Base-by-base conservation (phyloP, 2,329 filamentous ascomycete genomes). In the Cordyceps fumosorosea region DNA sequence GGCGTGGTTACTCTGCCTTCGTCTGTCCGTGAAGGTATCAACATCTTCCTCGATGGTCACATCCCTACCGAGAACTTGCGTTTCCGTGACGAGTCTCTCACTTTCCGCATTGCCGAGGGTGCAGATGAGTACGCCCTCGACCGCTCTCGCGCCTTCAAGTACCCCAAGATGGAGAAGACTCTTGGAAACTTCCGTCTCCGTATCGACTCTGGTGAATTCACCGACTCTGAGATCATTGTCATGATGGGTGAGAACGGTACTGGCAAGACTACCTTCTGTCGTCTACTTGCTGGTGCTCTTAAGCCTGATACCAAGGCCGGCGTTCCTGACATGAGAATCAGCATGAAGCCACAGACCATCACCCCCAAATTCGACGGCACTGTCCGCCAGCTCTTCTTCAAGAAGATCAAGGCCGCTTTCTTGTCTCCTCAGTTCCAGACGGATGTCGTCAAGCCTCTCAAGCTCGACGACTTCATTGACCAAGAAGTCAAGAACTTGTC, bases 171-270 rank as follows among this genome's bases (percentile, higher is more conserved):
- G 92, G 83, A 91, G 76, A 98, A 98, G 84, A 95, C 90, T 0
- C 82, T 98, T 44, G 95, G 93, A 64, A 84, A 83, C 74, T 99
- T 99, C 84, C 86, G 89, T 70, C 85, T 99, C 56, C 84, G 78
- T 63, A 87, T 99, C 67, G 89, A 98, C 53, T 63, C 84, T 26
- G 95, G 96, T 69, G 82, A 88, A 64, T 99, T 99, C 74, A 98
- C 95, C 22, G 93, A 99, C 75, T 99, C 95, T 0, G 95, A 99
- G 74, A 99, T 99, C 69, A 86, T 99, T 63, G 95, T 99, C 77
- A 96, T 99, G 91, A 98, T 99, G 95, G 95, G 95, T 69, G 93
- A 98, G 81, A 99, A 99, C 78, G 95, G 95, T 78, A 99, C 96
- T 42, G 96, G 96, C 75, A 97, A 99, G 84, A 99, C 95, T 1